Evolutionary conservation across 2,329 filamentous ascomycete genomes (phyloP), one percentile per base, ranked within the genome.

Genomic region (Xylariaceae sp.): DNA sequence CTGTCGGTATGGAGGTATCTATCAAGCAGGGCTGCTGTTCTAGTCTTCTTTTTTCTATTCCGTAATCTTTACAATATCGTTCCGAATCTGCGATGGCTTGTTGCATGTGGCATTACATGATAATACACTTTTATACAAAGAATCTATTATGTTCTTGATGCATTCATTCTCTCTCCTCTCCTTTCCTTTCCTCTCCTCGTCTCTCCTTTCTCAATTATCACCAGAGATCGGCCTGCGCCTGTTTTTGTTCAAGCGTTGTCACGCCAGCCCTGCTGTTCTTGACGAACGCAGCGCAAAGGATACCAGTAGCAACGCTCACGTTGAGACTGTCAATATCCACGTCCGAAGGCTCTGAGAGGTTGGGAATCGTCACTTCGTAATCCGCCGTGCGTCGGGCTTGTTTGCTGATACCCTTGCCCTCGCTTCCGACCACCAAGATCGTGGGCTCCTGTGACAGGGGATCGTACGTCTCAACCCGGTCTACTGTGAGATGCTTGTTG

Each of bases 321-420:
- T 99, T 97, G 72, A 99, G 76, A 73, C 92, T 96, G 73, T 97
- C 93, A 2, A 99, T 85, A 71, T 65, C 85, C 72, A 69, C 82
- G 71, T 68, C 78, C 63, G 70, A 76, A 48, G 73, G 11, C 10
- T 56, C 80, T 64, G 65, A 75, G 73, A 73, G 82, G 72, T 72
- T 82, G 65, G 80, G 81, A 56, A 99, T 90, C 5, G 86, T 83
- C 3, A 88, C 67, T 65, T 86, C 79, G 35, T 78, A 78, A 65
- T 96, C 85, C 0, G 89, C 87, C 59, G 83, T 80, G 48, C 81
- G 83, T 65, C 83, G 84, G 61, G 94, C 74, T 58, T 81, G 79
- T 55, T 78, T 77, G n/a, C 82, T 78, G 51, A 96, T 73, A 1
- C 92, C 92, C 59, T 87, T 80, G 0, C 88, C 90, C 74, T 96